Percentiles rank a stretch among this genome's conserved stretches.
These are phyloP conservation scores for Rhizomucor miehei DNA, from an alignment of 371 early-diverging fungal species.

Conservation along the genomic window DNA sequence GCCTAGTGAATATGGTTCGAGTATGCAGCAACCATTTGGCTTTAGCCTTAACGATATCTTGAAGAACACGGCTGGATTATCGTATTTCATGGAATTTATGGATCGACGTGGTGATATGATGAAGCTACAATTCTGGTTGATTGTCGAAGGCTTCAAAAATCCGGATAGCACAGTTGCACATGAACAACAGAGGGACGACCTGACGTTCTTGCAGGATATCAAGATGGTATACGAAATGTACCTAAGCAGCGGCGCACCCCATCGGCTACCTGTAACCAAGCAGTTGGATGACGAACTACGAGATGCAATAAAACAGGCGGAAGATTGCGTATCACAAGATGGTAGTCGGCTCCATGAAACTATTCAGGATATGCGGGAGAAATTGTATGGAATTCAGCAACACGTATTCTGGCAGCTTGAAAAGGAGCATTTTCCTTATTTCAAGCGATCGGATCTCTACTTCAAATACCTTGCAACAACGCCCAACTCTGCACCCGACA, in stretches of 20 bases:
- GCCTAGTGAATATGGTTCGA: slow-evolving; percentile 10
- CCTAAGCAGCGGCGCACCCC: slow-evolving; percentile 53
- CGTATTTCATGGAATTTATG: slow-evolving; percentile 84
- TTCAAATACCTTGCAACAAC: slow-evolving; percentile 60
- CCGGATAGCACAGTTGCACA: slow-evolving; percentile 11
- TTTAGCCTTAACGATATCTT: slow-evolving; percentile 51
- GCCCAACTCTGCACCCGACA: slow-evolving; percentile 25
- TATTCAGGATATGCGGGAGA: slow-evolving; percentile 20
- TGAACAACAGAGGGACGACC: slow-evolving; percentile 14
- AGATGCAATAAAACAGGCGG: slow-evolving; percentile 17
- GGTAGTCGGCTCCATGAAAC: slow-evolving; percentile 4
- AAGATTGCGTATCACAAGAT: slow-evolving; percentile 12
- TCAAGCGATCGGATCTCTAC: slow-evolving; percentile 65
- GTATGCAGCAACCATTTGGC: slow-evolving; percentile 11
- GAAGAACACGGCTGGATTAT: slow-evolving; percentile 63
- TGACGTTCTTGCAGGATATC: slow-evolving; percentile 56
- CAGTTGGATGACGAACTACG: slow-evolving; percentile 24
- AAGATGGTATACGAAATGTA: slow-evolving; percentile 70
- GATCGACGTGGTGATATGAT: slow-evolving; percentile 66
- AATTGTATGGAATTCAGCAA: slow-evolving; percentile 36
- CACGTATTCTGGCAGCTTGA: slow-evolving; percentile 68
- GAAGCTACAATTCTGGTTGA: slow-evolving; percentile 75
- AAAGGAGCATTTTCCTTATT: slow-evolving; percentile 58
- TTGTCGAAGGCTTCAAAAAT: slow-evolving; percentile 66
- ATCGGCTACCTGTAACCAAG: slow-evolving; percentile 39